Percentiles rank a stretch among this genome's conserved stretches.
Evolutionary conservation across 805 yeast genomes (phyloP).

Genomic region (Ogataea corticis): DNA sequence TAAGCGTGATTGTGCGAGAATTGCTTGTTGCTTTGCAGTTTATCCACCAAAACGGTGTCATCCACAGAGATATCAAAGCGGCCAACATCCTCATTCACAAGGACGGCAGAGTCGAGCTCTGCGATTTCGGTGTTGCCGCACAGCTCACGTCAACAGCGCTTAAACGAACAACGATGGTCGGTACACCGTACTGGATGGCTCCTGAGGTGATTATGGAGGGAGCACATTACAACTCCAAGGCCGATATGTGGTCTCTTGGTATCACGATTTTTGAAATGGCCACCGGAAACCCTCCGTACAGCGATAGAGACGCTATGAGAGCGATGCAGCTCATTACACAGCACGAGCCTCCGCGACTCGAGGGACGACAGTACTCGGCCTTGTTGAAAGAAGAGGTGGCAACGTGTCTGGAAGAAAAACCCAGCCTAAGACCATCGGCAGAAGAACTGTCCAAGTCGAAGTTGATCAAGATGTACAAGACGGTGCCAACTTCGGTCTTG

Average conservation of each 20-base stretch:
- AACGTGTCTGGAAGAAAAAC: constrained; percentile 88
- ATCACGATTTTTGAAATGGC: constrained; percentile 92
- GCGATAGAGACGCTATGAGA: constrained; percentile 91
- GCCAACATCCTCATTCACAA: constrained; percentile 85
- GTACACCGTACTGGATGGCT: constrained; percentile 99
- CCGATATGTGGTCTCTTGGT: constrained; percentile 97
- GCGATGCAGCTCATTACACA: constrained; percentile 94
- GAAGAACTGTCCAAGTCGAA: constrained; percentile 78
- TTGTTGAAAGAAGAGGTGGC: constrained; percentile 86
- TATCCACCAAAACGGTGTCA: constrained; percentile 87
- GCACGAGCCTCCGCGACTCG: constrained; percentile 91
- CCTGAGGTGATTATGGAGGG: constrained; percentile 97
- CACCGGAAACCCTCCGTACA: constrained; percentile 96
- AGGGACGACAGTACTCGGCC: constrained; percentile 80
- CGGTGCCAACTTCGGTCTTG: constrained; percentile 57
- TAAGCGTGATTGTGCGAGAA: constrained; percentile 85
- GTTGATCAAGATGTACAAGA: constrained; percentile 65
- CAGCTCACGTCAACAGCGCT: constrained; percentile 72
- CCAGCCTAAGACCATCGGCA: constrained; percentile 83
- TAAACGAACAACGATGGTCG: constrained; percentile 93
- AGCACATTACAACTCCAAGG: constrained; percentile 81
- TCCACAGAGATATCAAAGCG: constrained; percentile 95
- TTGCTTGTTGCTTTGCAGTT: constrained; percentile 71
- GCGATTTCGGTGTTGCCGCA: constrained; percentile 99
- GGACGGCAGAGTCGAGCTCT: constrained; percentile 86